Conservation (phyloP, 352 stramenopile species). For the Globisporangium carolinianum region DNA sequence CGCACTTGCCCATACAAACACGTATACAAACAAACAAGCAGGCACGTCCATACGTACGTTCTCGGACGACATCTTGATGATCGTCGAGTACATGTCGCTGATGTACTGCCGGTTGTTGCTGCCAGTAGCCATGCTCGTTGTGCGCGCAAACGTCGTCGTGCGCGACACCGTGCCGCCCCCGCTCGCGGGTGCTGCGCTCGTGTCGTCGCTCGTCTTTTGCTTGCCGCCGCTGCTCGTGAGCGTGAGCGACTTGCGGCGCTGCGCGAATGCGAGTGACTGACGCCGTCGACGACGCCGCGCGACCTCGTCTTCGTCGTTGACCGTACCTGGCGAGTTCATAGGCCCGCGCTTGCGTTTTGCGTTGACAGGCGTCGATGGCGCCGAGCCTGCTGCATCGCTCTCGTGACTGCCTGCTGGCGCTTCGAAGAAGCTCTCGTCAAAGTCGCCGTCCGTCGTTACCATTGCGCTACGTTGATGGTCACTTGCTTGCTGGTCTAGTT, state of each 20-base stretch:
- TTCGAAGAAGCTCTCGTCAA: slow-evolving; percentile 17
- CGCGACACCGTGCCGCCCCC: slow-evolving; percentile 1
- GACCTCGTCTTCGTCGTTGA: slow-evolving; percentile 64
- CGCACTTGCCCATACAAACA: background rate
- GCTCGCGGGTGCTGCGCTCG: background rate
- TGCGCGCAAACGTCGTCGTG: slow-evolving; percentile 6
- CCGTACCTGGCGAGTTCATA: slow-evolving; percentile 18
- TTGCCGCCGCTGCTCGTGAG: slow-evolving; percentile 23
- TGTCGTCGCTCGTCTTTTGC: slow-evolving; percentile 10
- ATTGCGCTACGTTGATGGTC: background rate
- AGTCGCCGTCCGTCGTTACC: slow-evolving; percentile 12
- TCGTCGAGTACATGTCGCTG: slow-evolving; percentile 88
- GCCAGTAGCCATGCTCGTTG: slow-evolving; percentile 4
- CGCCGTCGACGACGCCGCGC: slow-evolving; percentile 45
- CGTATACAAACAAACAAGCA: background rate
- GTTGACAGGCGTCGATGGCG: slow-evolving; percentile 9
- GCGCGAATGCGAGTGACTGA: slow-evolving; percentile 64
- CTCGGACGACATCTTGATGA: slow-evolving; percentile 90
- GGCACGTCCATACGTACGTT: slow-evolving; percentile 44
- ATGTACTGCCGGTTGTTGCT: slow-evolving; percentile 70
- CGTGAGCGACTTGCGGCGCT: slow-evolving; percentile 64
- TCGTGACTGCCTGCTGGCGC: slow-evolving; percentile 2
- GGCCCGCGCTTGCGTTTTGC: slow-evolving; percentile 36
- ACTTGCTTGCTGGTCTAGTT: background rate
- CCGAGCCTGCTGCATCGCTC: slow-evolving; percentile 1